A percentile compares a stretch with the other conserved stretches of the same genome.
phyloP scores from a whole-genome alignment of 2,329 filamentous ascomycete species.

The Sporothrix sp. region DNA sequence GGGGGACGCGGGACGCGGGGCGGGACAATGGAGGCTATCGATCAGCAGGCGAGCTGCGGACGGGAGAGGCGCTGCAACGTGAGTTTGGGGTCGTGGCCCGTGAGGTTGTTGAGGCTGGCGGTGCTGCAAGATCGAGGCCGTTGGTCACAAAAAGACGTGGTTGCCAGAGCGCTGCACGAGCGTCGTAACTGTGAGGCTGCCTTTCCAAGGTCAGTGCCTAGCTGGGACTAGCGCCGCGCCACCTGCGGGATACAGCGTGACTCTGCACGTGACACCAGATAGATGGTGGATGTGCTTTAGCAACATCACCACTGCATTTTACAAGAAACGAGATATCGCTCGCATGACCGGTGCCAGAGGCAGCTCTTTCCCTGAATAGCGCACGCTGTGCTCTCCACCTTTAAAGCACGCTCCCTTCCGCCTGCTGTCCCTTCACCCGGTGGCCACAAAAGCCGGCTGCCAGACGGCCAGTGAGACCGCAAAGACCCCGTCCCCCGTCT shows the following conservation, averaged over 20 bases:
- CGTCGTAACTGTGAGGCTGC: conserved; percentile 19
- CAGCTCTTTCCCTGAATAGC: conserved; percentile 1
- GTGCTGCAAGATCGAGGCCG: conserved; percentile 1
- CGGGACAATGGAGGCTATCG: too few relatives aligned
- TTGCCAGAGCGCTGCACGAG: conserved; percentile 5
- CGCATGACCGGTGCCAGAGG: too few relatives aligned
- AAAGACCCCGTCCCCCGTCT: too few relatives aligned
- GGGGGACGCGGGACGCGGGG: not conserved
- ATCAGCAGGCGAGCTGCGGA: too few relatives aligned
- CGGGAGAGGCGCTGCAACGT: too few relatives aligned
- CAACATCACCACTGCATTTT: too few relatives aligned
- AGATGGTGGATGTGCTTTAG: not conserved
- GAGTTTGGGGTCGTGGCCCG: not conserved
- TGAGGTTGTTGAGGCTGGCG: not conserved
- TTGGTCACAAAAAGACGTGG: conserved; percentile 6
- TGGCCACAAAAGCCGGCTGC: not conserved
- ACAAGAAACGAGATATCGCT: too few relatives aligned
- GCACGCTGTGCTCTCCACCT: conserved; percentile 8
- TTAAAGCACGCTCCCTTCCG: not conserved
- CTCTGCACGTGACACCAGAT: not conserved
- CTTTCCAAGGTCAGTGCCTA: conserved; percentile 18
- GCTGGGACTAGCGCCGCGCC: conserved; percentile 12
- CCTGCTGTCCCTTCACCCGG: conserved; percentile 12
- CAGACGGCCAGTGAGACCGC: not conserved
- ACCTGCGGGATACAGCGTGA: not conserved